Percentiles rank a stretch among this genome's conserved stretches.
Conservation (phyloP, 1,139 yeast genomes). For the Sugiyamaella grinbergsii region DNA sequence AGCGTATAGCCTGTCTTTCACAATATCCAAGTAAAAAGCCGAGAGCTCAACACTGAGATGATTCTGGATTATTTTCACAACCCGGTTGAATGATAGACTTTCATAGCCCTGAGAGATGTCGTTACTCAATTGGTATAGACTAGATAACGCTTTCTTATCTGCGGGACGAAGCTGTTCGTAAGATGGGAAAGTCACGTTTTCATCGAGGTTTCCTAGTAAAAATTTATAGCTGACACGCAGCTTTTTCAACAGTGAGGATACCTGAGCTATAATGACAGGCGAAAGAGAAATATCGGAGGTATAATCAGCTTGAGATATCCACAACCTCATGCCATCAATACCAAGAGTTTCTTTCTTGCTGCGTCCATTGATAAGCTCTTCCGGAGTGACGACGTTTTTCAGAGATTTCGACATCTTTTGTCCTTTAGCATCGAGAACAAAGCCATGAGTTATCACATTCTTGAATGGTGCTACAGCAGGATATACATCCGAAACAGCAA, state of each 20-base stretch:
- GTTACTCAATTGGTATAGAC: constrained; percentile 53
- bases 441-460: constrained; percentile 87
- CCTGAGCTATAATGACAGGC: constrained; percentile 69
- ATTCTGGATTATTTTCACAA: constrained; percentile 60
- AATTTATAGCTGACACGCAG: constrained; percentile 79
- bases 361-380: constrained; percentile 59
- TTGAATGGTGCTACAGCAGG: constrained; percentile 62
- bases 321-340: constrained; percentile 84
- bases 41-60: constrained; percentile 78
- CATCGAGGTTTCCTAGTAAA: constrained; percentile 65
- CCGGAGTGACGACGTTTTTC: constrained; percentile 79
- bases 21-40: constrained; percentile 80
- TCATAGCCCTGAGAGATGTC: constrained; percentile 52
- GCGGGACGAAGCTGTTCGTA: constrained; percentile 53
- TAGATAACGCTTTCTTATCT: constrained; percentile 66
- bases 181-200: constrained; percentile 34
- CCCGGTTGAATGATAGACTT: constrained; percentile 65
- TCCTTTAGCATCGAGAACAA: constrained; percentile 81
- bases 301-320: constrained; percentile 90
- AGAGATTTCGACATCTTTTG: constrained; percentile 92
- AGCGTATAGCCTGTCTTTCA: constrained; percentile 84
- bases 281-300: constrained; percentile 79
- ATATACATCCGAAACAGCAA: constrained; percentile 48
- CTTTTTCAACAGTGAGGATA: constrained; percentile 79
- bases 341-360: constrained; percentile 72